A percentile compares a stretch with the other conserved stretches of the same genome.
Conservation (phyloP, 495 filamentous ascomycete species). For the Trichoderma asperelloides region DNA sequence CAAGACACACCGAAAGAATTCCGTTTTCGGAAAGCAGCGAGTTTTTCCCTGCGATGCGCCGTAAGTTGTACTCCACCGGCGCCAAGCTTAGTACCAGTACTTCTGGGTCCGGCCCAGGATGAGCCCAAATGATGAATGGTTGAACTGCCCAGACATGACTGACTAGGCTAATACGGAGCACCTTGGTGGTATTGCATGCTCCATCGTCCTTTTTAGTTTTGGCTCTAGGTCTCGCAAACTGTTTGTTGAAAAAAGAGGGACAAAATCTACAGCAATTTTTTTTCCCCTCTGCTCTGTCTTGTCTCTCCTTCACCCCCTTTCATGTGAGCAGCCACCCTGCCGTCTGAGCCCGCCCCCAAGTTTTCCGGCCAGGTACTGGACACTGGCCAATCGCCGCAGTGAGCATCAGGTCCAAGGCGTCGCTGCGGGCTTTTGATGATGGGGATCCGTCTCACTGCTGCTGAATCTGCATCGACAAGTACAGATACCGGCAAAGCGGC, state of each 20-base stretch:
- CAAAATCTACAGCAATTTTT: neutral
- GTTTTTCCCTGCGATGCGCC: neutral
- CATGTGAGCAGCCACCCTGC: neutral
- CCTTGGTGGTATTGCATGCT: neutral
- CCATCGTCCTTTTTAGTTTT: neutral
- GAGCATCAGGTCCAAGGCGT: neutral
- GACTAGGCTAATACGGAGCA: neutral
- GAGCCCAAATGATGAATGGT: neutral
- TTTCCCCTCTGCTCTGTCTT: neutral
- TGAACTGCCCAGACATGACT: neutral
- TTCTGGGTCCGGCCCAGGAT: neutral
- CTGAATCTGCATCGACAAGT: neutral
- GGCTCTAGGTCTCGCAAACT: neutral
- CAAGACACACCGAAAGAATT: neutral
- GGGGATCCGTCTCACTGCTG: slow-evolving; percentile 6
- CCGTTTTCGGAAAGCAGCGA: neutral
- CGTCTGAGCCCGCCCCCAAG: neutral
- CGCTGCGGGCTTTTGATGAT: neutral
- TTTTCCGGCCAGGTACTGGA: neutral
- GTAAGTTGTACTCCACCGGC: neutral
- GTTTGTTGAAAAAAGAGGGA: neutral
- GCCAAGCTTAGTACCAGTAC: neutral
- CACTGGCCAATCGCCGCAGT: neutral
- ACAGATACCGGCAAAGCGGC: neutral
- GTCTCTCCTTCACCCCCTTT: neutral